phyloP scores from a whole-genome alignment of 2,329 filamentous ascomycete genomes.

The Neonectria hederae region DNA sequence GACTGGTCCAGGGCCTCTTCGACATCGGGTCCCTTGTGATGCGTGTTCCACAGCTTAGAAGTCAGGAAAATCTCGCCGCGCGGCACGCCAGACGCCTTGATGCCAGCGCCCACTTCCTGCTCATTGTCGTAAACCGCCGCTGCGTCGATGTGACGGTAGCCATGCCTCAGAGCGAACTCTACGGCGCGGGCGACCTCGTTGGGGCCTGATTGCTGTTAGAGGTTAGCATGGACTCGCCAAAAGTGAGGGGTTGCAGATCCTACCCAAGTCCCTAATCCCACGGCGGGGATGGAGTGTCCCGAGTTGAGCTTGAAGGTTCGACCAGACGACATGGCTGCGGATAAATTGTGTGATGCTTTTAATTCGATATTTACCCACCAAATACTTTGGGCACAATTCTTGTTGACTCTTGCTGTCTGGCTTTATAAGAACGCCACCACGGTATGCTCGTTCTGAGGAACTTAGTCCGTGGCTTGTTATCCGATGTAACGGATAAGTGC shows the following conservation, averaged over 20 bases:
- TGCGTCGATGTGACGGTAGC: constrained; percentile 57
- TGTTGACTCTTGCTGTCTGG: neutral
- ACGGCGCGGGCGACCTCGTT: constrained; percentile 61
- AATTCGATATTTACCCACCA: neutral
- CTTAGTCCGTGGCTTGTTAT: neutral
- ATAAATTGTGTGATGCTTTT: neutral
- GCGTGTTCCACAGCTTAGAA: constrained; percentile 68
- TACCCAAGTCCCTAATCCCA: constrained; percentile 49
- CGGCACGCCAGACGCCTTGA: constrained; percentile 45
- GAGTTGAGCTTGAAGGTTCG: constrained; percentile 45
- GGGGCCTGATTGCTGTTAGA: constrained; percentile 40
- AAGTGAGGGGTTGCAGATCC: constrained; percentile 4
- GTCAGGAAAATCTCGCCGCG: constrained; percentile 57
- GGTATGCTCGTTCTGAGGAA: neutral
- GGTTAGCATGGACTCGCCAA: neutral
- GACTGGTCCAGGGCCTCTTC: constrained; percentile 56
- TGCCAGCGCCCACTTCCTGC: constrained; percentile 51
- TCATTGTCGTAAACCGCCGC: constrained; percentile 57
- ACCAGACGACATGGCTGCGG: constrained; percentile 36
- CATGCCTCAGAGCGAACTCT: constrained; percentile 53
- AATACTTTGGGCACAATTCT: neutral
- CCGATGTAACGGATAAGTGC: neutral
- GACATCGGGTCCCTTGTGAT: constrained; percentile 57
- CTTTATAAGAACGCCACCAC: neutral
- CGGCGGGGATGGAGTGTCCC: constrained; percentile 45